Conservation (phyloP, 192 early-diverging fungal species). For the Allomyces macrogynus region DNA sequence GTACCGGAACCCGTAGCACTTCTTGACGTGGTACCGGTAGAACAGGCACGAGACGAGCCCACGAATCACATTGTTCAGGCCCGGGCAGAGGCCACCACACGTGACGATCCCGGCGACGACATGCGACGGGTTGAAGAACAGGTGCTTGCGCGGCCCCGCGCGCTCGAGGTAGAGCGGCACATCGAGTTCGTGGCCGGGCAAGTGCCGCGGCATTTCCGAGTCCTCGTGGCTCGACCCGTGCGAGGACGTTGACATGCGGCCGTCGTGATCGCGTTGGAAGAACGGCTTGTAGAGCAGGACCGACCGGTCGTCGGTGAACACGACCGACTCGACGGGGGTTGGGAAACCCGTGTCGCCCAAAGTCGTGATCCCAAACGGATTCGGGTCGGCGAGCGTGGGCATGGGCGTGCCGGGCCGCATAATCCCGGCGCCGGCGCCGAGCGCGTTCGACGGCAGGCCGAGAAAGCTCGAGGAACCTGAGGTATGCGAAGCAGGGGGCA, state of each 20-base stretch:
- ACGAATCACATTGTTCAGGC: constrained; percentile 13
- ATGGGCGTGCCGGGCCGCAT: neutral
- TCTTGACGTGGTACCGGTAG: constrained; percentile 11
- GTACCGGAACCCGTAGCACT: constrained; percentile 7
- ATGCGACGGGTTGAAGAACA: constrained; percentile 8
- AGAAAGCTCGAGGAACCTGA: too few species aligned
- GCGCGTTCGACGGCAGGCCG: too few species aligned
- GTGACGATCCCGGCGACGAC: constrained; percentile 4
- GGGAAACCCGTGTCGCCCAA: neutral
- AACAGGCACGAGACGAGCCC: constrained; percentile 1
- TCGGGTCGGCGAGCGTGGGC: neutral
- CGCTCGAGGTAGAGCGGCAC: constrained; percentile 5
- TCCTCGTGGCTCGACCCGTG: neutral
- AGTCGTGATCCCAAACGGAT: neutral
- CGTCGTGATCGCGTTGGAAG: neutral
- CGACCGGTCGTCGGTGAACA: neutral
- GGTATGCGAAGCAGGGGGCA: too few species aligned
- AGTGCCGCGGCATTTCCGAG: neutral
- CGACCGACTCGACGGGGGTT: neutral
- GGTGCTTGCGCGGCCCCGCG: constrained; percentile 5
- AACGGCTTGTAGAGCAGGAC: neutral
- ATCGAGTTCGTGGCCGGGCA: neutral
- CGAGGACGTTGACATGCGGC: neutral
- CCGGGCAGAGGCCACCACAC: constrained; percentile 11
- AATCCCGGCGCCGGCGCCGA: too few species aligned